phyloP scores from a whole-genome alignment of 805 yeast species.

The Wickerhamomyces chambardii region DNA sequence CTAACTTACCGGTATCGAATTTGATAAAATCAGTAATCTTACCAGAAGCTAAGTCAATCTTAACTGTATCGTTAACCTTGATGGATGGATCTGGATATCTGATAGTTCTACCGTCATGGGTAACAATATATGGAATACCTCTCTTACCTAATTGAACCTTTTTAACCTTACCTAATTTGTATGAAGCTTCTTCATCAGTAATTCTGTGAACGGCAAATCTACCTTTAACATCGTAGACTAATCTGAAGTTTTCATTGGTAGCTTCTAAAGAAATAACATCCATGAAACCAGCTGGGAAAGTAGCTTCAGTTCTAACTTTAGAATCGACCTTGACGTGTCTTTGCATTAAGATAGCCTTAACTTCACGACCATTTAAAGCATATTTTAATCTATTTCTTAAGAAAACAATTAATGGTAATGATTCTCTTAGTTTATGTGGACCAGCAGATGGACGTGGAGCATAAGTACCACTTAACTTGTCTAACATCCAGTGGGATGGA shows the following conservation, averaged over 20 bases:
- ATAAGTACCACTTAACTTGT: constrained; percentile 98
- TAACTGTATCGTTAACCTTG: constrained; percentile 97
- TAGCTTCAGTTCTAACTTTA: constrained; percentile 98
- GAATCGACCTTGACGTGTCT: constrained; percentile 98
- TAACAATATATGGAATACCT: constrained; percentile 96
- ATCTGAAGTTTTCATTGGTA: constrained; percentile 99
- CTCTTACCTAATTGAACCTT: constrained; percentile 97
- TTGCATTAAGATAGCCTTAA: constrained; percentile 96
- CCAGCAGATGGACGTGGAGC: constrained; percentile 99
- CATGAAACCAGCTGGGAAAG: constrained; percentile 99
- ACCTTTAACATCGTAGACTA: constrained; percentile 97
- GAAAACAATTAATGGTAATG: constrained; percentile 93
- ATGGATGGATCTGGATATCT: constrained; percentile 98
- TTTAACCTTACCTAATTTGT: constrained; percentile 98
- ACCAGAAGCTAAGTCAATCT: constrained; percentile 93
- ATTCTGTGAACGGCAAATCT: constrained; percentile 99
- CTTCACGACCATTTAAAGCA: constrained; percentile 98
- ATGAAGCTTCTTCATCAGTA: constrained; percentile 96
- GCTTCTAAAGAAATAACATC: constrained; percentile 96
- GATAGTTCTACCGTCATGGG: constrained; percentile 99
- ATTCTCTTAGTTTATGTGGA: constrained; percentile 99
- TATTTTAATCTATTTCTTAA: constrained; percentile 98
- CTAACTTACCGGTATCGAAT: constrained; percentile 89
- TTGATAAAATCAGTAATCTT: constrained; percentile 84
- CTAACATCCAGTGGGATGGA: constrained; percentile 99